A percentile compares a stretch with the other conserved stretches of the same genome.
These are phyloP conservation scores for Thraustochytrium striatum DNA, from an alignment of 352 stramenopile species.

Conservation along the genomic window DNA sequence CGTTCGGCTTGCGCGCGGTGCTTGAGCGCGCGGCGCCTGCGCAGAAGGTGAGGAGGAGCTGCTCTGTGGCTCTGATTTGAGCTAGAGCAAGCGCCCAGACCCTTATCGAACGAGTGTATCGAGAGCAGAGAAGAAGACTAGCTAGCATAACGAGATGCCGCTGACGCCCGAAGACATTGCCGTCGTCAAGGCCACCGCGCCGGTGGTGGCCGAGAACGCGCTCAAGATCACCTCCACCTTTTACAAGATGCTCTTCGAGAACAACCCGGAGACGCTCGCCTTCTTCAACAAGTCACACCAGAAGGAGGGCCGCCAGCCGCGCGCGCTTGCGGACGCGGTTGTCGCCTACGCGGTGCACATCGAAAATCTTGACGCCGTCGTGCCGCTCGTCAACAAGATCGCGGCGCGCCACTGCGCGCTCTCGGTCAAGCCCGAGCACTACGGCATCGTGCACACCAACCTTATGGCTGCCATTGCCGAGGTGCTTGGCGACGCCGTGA, in stretches of 20 bases:
- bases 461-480: slow-evolving; percentile 63
- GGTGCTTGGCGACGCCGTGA: slow-evolving; percentile 61
- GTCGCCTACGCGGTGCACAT: slow-evolving; percentile 66
- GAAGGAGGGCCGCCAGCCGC: slow-evolving; percentile 59
- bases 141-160: no score
- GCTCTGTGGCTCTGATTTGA: no score
- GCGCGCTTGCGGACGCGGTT: slow-evolving; percentile 62
- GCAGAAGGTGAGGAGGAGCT: no score
- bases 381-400: slow-evolving; percentile 62
- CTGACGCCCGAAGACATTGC: slow-evolving; percentile 26
- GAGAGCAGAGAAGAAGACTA: no score
- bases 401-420: slow-evolving; percentile 65
- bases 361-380: slow-evolving; percentile 61
- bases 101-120: no score
- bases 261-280: slow-evolving; percentile 63
- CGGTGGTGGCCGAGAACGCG: slow-evolving; percentile 64
- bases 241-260: slow-evolving; percentile 66
- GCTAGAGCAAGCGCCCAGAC: no score
- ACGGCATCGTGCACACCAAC: slow-evolving; percentile 63
- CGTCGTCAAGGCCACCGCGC: slow-evolving; percentile 66
- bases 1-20: no score
- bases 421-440: slow-evolving; percentile 66
- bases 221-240: slow-evolving; percentile 66
- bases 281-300: slow-evolving; percentile 72
- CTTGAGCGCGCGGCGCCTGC: no score